phyloP scores from a whole-genome alignment of 768 basidiomycete genomes.

The Rhizopogon salebrosus region DNA sequence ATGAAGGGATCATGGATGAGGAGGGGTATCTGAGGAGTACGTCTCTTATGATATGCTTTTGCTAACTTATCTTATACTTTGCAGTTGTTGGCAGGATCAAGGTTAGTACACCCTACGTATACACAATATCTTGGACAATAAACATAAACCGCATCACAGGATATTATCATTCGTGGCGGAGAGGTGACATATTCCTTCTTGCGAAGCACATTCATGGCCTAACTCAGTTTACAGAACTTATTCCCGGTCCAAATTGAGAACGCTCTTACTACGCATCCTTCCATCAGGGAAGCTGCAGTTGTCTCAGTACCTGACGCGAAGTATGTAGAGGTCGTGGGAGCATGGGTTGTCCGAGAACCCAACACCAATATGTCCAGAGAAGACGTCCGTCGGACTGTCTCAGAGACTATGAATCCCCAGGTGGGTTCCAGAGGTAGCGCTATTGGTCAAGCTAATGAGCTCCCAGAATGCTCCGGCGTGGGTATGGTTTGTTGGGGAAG shows the following conservation, averaged over 20 bases:
- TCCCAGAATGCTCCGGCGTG: slow-evolving; percentile 70
- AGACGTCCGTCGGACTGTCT: slow-evolving; percentile 50
- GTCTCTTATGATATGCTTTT: slow-evolving; percentile 16
- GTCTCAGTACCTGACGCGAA: slow-evolving; percentile 63
- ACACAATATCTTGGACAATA: background rate
- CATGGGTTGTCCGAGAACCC: slow-evolving; percentile 60
- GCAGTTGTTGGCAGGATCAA: slow-evolving; percentile 78
- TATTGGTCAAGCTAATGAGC: slow-evolving; percentile 2
- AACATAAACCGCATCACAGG: slow-evolving; percentile 32
- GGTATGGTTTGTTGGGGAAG: slow-evolving; percentile 81
- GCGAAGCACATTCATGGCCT: background rate
- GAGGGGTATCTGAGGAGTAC: slow-evolving; percentile 73
- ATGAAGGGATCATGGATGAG: slow-evolving; percentile 75
- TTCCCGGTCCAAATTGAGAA: slow-evolving; percentile 87
- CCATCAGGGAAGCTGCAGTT: slow-evolving; percentile 67
- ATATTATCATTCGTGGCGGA: slow-evolving; percentile 83
- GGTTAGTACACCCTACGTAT: slow-evolving; percentile 32
- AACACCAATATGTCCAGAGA: slow-evolving; percentile 36
- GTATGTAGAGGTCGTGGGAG: slow-evolving; percentile 79
- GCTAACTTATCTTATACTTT: background rate
- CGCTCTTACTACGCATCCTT: slow-evolving; percentile 47
- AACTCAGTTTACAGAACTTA: slow-evolving; percentile 49
- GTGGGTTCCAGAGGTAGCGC: slow-evolving; percentile 29
- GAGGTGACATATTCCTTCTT: slow-evolving; percentile 41
- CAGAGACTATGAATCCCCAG: slow-evolving; percentile 72